These are phyloP conservation scores for Hypoxylon subgilvum DNA, from an alignment of 495 filamentous ascomycete species.

Conservation along the genomic window DNA sequence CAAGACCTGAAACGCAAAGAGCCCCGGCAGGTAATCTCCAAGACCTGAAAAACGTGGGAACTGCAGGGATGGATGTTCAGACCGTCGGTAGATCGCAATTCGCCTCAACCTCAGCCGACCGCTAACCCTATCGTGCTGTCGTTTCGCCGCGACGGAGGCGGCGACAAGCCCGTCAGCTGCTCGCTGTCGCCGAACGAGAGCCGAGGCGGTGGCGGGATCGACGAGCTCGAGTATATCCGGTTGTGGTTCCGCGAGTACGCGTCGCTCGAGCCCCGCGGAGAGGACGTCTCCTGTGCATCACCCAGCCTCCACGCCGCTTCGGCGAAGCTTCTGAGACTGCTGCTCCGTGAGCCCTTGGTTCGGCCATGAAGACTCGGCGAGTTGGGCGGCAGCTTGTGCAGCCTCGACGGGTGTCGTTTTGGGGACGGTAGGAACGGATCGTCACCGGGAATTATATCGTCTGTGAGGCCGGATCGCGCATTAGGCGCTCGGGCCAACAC, in stretches of 20 bases:
- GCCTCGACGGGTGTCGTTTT: conserved; percentile 48
- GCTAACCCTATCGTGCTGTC: conserved; percentile 51
- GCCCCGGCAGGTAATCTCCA: too few species aligned
- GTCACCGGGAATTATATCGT: conserved; percentile 56
- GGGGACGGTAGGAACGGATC: conserved; percentile 51
- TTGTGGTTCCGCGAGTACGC: conserved; percentile 29
- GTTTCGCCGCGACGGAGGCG: conserved; percentile 47
- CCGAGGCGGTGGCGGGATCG: conserved; percentile 50
- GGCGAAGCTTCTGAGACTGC: conserved; percentile 45
- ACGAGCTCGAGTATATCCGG: conserved; percentile 51
- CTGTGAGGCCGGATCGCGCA: conserved; percentile 54
- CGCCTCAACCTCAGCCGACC: conserved; percentile 44
- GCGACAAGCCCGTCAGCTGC: conserved; percentile 45
- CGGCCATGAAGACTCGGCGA: conserved; percentile 42
- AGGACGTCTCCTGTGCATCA: conserved; percentile 16
- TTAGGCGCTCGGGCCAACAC: conserved; percentile 57
- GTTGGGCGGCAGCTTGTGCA: conserved; percentile 50
- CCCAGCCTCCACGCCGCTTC: conserved; percentile 42
- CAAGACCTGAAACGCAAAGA: too few species aligned
- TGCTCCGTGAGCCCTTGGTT: conserved; percentile 50
- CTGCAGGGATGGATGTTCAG: conserved; percentile 11
- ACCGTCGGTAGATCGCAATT: conserved; percentile 7
- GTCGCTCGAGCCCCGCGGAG: conserved; percentile 23
- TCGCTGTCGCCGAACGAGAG: conserved; percentile 48
- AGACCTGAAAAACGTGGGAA: conserved; percentile 18